These are phyloP conservation scores for Fraxinus sp. DNA, from an alignment of 305 asterid species.

Conservation along the genomic window DNA sequence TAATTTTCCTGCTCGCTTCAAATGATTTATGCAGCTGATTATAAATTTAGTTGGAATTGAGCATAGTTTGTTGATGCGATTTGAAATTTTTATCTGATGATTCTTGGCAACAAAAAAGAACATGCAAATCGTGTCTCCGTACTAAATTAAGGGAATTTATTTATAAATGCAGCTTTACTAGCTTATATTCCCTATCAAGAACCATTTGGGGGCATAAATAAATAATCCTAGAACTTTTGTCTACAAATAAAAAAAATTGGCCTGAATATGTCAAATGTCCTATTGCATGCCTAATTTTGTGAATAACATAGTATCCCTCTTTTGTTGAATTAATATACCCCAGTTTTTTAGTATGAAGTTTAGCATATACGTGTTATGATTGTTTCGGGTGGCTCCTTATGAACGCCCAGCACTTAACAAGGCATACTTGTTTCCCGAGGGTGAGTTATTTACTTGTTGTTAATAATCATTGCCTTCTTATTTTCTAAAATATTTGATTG, in stretches of 20 bases:
- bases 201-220: neutral
- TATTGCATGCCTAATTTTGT: neutral
- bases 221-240: neutral
- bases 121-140: neutral
- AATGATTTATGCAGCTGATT: neutral
- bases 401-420: too few species aligned
- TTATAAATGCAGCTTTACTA: neutral
- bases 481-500: too few species aligned
- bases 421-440: too few species aligned
- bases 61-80: neutral
- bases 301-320: neutral
- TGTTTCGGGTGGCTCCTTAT: too few species aligned
- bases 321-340: neutral
- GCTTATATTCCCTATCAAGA: neutral
- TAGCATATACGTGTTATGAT: too few species aligned
- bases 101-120: neutral
- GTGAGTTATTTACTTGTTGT: too few species aligned
- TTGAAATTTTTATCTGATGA: neutral
- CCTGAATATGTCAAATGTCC: neutral
- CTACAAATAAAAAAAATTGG: neutral
- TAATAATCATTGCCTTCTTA: too few species aligned
- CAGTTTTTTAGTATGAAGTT: too few species aligned
- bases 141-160: neutral
- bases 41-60: neutral
- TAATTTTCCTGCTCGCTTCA: neutral